Conservation (phyloP, 2,329 filamentous ascomycete genomes). For the Neurospora sp. region DNA sequence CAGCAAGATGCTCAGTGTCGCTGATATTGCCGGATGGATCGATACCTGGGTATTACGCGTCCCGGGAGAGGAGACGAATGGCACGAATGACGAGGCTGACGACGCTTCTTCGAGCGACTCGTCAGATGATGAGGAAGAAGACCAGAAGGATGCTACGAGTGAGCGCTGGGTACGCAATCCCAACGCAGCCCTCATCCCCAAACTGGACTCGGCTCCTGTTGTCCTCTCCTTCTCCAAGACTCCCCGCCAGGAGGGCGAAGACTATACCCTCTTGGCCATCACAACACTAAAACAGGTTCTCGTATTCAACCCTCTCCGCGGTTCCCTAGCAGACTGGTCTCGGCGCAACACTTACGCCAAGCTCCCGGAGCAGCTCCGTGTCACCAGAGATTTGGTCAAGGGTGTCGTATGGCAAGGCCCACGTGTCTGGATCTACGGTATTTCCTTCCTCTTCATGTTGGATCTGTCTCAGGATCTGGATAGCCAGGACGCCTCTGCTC, state of each 20-base stretch:
- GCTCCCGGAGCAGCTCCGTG: constrained; percentile 64
- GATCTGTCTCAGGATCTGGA: constrained; percentile 65
- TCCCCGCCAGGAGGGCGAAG: constrained; percentile 26
- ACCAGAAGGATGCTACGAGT: constrained; percentile 29
- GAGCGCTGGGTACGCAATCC: constrained; percentile 71
- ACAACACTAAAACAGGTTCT: constrained; percentile 56
- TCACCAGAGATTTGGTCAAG: constrained; percentile 70
- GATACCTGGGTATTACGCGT: constrained; percentile 74
- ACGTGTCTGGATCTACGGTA: constrained; percentile 80
- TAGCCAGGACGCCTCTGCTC: constrained; percentile 22
- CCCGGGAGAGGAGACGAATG: constrained; percentile 32
- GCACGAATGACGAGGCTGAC: constrained; percentile 22
- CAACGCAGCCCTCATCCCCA: constrained; percentile 57
- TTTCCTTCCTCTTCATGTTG: constrained; percentile 84
- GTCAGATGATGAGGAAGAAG: constrained; percentile 20
- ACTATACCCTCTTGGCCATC: constrained; percentile 43
- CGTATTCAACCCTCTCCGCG: constrained; percentile 69
- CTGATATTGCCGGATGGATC: constrained; percentile 74
- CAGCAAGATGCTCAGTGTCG: constrained; percentile 65
- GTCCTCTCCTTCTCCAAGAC: constrained; percentile 58
- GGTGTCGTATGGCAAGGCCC: constrained; percentile 74
- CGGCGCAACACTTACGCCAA: constrained; percentile 66
- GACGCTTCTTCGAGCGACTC: constrained; percentile 21
- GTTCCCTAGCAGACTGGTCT: constrained; percentile 75
- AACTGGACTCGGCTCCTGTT: constrained; percentile 53